phyloP scores from a whole-genome alignment of 768 basidiomycete genomes.

The Leccinum boreale region DNA sequence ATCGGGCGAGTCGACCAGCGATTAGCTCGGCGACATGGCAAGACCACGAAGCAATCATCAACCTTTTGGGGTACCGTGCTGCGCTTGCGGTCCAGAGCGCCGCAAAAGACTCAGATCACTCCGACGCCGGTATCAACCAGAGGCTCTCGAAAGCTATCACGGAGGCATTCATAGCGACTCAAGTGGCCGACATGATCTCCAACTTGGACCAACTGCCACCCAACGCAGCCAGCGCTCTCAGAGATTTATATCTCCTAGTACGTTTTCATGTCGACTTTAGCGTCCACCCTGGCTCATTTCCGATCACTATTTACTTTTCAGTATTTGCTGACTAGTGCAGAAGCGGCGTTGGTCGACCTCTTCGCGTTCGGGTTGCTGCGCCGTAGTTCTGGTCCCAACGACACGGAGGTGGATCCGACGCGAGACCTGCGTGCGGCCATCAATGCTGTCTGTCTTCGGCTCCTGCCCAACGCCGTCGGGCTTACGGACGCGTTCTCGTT shows the following conservation, averaged over 20 bases:
- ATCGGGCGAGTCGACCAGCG: conserved; percentile 17
- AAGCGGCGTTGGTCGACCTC: conserved; percentile 54
- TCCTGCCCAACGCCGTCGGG: conserved; percentile 64
- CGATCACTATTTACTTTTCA: conserved; percentile 21
- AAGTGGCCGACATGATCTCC: conserved; percentile 48
- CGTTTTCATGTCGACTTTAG: conserved; percentile 4
- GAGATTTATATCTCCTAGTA: conserved; percentile 27
- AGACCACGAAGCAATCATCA: conserved; percentile 38
- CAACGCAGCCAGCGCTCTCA: conserved; percentile 18
- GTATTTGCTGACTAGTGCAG: conserved; percentile 60
- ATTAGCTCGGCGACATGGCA: conserved; percentile 32
- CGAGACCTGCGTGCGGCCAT: conserved; percentile 50
- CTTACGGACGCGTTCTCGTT: conserved; percentile 74
- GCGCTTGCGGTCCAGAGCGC: conserved; percentile 50
- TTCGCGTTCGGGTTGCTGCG: conserved; percentile 51
- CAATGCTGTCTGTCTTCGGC: conserved; percentile 42
- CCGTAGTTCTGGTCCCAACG: conserved; percentile 3
- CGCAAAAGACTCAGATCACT: conserved; percentile 33
- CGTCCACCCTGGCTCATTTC: background rate
- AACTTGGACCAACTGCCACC: conserved; percentile 22
- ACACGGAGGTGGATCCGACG: conserved; percentile 38
- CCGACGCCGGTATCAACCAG: conserved; percentile 55
- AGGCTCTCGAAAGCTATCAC: conserved; percentile 61
- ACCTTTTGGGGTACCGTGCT: conserved; percentile 63
- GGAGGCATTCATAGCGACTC: conserved; percentile 64